These are phyloP conservation scores for Coemansia sp. DNA, from an alignment of 192 early-diverging fungal genomes.

Conservation along the genomic window DNA sequence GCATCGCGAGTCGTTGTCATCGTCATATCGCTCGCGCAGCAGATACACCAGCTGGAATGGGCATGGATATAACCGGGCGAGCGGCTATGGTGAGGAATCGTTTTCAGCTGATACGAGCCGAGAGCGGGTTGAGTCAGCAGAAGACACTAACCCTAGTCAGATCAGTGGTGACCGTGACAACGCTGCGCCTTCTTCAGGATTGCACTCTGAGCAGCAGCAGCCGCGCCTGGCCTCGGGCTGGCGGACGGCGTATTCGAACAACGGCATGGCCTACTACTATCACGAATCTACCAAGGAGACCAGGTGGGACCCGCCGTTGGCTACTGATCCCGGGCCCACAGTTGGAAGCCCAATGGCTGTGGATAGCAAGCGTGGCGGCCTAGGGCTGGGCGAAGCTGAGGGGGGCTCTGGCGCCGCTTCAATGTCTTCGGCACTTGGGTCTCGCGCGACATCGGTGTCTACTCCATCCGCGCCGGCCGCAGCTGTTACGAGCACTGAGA, in stretches of 20 bases:
- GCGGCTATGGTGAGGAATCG: background rate
- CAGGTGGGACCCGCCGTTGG: slow-evolving; percentile 46
- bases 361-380: background rate
- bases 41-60: slow-evolving; percentile 19
- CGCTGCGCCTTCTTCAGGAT: background rate
- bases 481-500: background rate
- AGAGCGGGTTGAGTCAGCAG: background rate
- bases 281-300: slow-evolving; percentile 50
- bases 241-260: slow-evolving; percentile 37
- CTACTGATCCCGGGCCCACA: slow-evolving; percentile 6
- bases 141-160: background rate
- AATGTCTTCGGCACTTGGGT: background rate
- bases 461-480: background rate
- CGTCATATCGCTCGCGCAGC: slow-evolving; percentile 9
- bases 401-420: background rate
- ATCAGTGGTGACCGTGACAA: background rate
- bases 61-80: background rate
- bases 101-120: background rate
- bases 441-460: slow-evolving; percentile 11
- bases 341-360: slow-evolving; percentile 7
- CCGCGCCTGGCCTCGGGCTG: slow-evolving; percentile 42
- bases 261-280: slow-evolving; percentile 49
- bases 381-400: background rate
- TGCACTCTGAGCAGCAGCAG: background rate
- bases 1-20: slow-evolving; percentile 1